Evolutionary conservation across 345 rosid species (phyloP), one percentile per base, ranked within the genome.

Genomic region (Euphorbia peplus): DNA sequence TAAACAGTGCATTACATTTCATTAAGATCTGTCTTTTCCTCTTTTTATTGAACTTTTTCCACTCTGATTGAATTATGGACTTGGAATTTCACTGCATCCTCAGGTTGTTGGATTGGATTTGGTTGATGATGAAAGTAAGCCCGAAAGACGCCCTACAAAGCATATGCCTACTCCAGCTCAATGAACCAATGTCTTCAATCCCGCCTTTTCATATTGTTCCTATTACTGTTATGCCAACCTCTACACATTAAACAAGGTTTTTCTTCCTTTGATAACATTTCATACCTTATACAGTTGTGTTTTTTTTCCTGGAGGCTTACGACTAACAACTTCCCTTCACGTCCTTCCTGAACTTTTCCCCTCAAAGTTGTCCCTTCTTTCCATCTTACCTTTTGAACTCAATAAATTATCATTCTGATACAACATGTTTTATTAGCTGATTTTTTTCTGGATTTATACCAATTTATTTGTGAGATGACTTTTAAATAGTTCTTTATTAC

Each of bases 161-260:
- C 99, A 95, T 83, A 95, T 95, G 99, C 98, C 99, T 55, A 92
- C 99, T 35, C 99, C 99, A n/a, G 85, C 80, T 71, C 92, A 95
- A 66, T 95, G 99, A 98, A 95, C 96, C 63, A 95, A 95, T 53
- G 92, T 83, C 22, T 95, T 88, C 80, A 95, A 95, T 76, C 99
- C 99, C 63, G 97, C 99, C 19, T 95, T 71, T 80, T 92, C 99
- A 8, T 95, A 95, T 79, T 95, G 92, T 75, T 92, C 71, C 14
- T 92, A 95, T 76, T 95, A 95, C 74, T 95, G 98, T 71, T 95
- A 95, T 56, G 97, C 98, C 62, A 95, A 95, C 78, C 90, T 95
- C 59, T 86, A 92, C 82, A 87, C 91, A 2, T 75, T 95, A 81
- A 95, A 95, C 75, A 95, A 95, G 98, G 99, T 92, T 55, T 18